These are phyloP conservation scores for Stachybotrys chartarum DNA, from an alignment of 2,329 filamentous ascomycete genomes.

Conservation along the genomic window DNA sequence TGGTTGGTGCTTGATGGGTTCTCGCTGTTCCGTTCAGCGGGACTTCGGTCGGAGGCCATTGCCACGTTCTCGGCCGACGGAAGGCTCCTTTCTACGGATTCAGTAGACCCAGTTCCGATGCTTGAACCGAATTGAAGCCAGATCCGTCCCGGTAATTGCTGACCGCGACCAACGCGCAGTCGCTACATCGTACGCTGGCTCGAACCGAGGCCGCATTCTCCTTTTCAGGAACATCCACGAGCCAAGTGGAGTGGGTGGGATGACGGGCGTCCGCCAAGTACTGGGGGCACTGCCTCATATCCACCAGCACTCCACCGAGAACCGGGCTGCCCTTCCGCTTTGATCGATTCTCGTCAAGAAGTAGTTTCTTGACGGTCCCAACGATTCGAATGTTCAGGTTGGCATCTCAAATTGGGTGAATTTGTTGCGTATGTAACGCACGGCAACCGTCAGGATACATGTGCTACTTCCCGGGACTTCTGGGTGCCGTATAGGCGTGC, in stretches of 20 bases:
- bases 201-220: not conserved
- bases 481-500: too few species aligned
- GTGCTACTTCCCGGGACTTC: too few species aligned
- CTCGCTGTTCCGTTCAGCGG: not conserved
- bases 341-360: not conserved
- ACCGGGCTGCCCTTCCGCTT: not conserved
- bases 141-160: not conserved
- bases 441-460: too few species aligned
- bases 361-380: too few species aligned
- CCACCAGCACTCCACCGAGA: not conserved
- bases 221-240: not conserved
- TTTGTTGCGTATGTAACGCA: too few species aligned
- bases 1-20: not conserved
- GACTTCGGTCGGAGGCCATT: not conserved
- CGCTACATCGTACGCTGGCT: not conserved
- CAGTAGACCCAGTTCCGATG: not conserved
- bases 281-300: not conserved
- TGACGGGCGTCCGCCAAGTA: not conserved
- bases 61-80: not conserved
- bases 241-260: not conserved
- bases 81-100: not conserved
- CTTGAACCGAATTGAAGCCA: not conserved
- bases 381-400: too few species aligned
- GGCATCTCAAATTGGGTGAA: too few species aligned
- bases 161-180: not conserved